Percentiles rank a stretch among this genome's conserved stretches.
These are phyloP conservation scores for Xylaria intraflava DNA, from an alignment of 495 filamentous ascomycete genomes.

Conservation along the genomic window DNA sequence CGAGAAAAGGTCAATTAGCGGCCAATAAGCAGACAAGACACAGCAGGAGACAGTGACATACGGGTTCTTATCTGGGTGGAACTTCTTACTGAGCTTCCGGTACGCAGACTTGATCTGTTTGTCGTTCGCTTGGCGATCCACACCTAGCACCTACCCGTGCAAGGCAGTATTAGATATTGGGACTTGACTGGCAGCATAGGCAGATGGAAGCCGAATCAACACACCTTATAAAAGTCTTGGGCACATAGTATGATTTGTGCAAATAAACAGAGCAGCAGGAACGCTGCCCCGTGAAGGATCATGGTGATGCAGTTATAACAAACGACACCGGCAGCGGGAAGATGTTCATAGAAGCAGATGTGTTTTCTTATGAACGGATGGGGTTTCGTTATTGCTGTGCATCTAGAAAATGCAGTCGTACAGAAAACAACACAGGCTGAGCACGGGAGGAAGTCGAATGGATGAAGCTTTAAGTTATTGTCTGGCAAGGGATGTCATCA, in stretches of 20 bases:
- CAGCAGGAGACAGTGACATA: constrained; percentile 39
- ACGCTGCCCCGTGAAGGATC: constrained; percentile 34
- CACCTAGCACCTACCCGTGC: constrained; percentile 59
- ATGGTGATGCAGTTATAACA: constrained; percentile 17
- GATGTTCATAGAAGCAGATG: not conserved
- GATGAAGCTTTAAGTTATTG: not conserved
- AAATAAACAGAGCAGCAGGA: constrained; percentile 40
- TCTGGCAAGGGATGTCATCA: not conserved
- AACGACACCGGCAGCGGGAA: not conserved
- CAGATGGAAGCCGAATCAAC: not conserved
- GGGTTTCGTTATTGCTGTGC: too few species aligned
- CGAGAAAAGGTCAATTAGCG: constrained; percentile 1
- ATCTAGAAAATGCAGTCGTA: too few species aligned
- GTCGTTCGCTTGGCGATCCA: constrained; percentile 76
- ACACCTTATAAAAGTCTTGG: constrained; percentile 87
- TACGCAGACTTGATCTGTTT: constrained; percentile 96
- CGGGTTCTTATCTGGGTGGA: constrained; percentile 98
- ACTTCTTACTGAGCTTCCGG: constrained; percentile 87
- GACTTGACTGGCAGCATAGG: not conserved
- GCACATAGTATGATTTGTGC: constrained; percentile 40
- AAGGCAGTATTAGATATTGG: not conserved
- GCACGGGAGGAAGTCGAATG: not conserved
- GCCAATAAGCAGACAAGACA: not conserved
- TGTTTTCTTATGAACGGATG: not conserved
- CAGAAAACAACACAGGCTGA: not conserved